Base-by-base conservation (phyloP, 352 stramenopile genomes). In the Aphanomyces cochlioides region DNA sequence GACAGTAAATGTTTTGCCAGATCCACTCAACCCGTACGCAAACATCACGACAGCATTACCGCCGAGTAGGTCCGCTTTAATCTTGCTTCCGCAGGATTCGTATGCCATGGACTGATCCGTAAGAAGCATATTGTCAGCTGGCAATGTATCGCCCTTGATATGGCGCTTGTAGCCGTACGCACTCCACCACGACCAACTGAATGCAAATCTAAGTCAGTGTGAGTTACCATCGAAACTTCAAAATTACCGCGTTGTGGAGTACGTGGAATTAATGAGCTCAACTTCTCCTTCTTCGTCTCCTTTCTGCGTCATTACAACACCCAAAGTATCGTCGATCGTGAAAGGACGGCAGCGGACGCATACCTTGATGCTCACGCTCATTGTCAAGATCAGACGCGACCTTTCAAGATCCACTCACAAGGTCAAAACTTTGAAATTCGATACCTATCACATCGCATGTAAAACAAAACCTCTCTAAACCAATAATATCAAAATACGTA, bases 21-120 rank as follows among this genome's bases (percentile, higher is more conserved):
- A 96, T 6, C 92, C 92, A 37, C 83, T 95, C 47, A 98, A 78
- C 28, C 92, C 92, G 76, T 98, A 98, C 34, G 92, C 92, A 71
- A 98, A 98, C 28, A 98, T 77, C 63, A 98, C 92, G 57, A 98
- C 90, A n/a, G 90, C 87, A 66, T 98, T 98, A 15, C 90, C 92
- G 19, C 79, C 77, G 61, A 96, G 78, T 41, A 98, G 75, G 68
- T 98, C 92, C 19, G 79, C 70, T 72, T 98, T 97, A 74, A 98
- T 98, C 79, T 97, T 98, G 40, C 75, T 74, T 2, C 93, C 93
- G 56, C 95, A 84, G 21, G 80, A 83, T 3, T 88, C 78, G 80
- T 98, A 98, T 4, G 93, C 93, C 72, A 91, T 85, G 66, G 95
- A 73, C 76, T 98, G 93, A 72, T 96, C 85, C 38, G 97, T 79